Conservation (phyloP, 2,329 filamentous ascomycete genomes). For the Cyanodermella asteris region DNA sequence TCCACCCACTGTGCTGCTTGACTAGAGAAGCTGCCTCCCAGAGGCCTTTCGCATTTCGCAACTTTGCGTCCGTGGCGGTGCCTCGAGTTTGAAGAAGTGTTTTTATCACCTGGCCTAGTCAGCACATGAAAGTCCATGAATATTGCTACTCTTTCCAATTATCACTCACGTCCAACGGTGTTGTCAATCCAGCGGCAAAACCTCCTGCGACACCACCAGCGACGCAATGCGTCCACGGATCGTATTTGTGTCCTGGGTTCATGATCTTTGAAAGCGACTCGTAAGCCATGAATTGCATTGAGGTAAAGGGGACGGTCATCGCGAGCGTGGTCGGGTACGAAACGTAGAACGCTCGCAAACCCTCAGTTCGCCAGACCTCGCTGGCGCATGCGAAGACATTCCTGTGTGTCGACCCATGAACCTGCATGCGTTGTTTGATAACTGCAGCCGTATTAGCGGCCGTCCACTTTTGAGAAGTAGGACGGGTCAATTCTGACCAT, state of each 20-base stretch:
- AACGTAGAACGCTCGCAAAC: slow-evolving; percentile 82
- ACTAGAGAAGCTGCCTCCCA: slow-evolving; percentile 60
- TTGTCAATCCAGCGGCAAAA: slow-evolving; percentile 80
- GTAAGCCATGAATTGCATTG: slow-evolving; percentile 91
- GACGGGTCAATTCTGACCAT: slow-evolving; percentile 41
- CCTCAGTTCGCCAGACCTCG: slow-evolving; percentile 72
- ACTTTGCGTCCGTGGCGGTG: slow-evolving; percentile 55
- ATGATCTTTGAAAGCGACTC: slow-evolving; percentile 87
- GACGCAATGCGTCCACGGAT: slow-evolving; percentile 80
- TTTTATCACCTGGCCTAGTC: too few species aligned
- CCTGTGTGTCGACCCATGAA: slow-evolving; percentile 83
- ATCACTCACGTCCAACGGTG: slow-evolving; percentile 89
- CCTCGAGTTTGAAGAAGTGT: slow-evolving; percentile 89
- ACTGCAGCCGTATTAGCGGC: slow-evolving; percentile 30
- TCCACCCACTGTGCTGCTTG: slow-evolving; percentile 60
- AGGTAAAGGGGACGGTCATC: slow-evolving; percentile 97
- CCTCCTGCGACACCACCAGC: slow-evolving; percentile 85
- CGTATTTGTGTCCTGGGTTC: slow-evolving; percentile 70
- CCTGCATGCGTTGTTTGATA: slow-evolving; percentile 98
- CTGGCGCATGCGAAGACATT: slow-evolving; percentile 71
- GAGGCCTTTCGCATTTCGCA: slow-evolving; percentile 68
- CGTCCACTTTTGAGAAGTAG: background rate
- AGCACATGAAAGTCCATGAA: too few species aligned
- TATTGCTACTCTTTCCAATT: too few species aligned
- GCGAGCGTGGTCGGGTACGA: slow-evolving; percentile 94